Base-by-base conservation (phyloP, 768 basidiomycete genomes). In the Crassisporium funariophilum region DNA sequence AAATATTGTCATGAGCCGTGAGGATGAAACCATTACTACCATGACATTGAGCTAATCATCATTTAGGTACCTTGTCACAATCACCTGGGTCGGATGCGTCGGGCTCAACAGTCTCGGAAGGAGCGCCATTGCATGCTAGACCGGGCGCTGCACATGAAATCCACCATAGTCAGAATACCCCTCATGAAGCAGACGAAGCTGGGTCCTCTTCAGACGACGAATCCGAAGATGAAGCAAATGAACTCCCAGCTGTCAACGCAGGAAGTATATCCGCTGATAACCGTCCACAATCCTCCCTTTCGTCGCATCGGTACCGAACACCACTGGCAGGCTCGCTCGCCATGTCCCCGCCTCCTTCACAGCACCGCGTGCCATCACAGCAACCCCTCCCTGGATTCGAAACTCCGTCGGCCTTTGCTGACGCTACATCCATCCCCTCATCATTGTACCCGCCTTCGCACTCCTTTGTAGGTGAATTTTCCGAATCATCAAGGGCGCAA, bases 221-320 rank as follows among this genome's bases (percentile, higher is more conserved):
- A 49, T 68, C 65, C n/a, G 76, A 71, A 20, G 77, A 79, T 15
- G 77, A 77, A 56, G 69, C 71, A 7, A 62, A 64, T 29, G 75
- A 78, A 41, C 70, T 79, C 47, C 71, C 67, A 24, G 54, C 54
- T 25, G 56, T 65, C 25, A 61, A 57, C 12, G 58, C 62, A 19
- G 58, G 58, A 23, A 55, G 67, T 13, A 49, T 62, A 37, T 63
- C 71, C 31, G 75, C 75, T 38, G 57, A 71, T 35, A 70, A 72
- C 46, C 81, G 90, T 16, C 86, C 91, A 4, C 77, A 78, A 16
- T 92, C 90, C n/a, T 86, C 91, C 13, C 61, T 84, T 38, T 91
- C 91, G 2, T 84, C 87, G 2, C 75, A 82, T 40, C 79, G 83
- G 37, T 91, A 92, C 61, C 88, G 84, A 44, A 91, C 90, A 22